A percentile compares a stretch with the other conserved stretches of the same genome.
Evolutionary conservation across 768 basidiomycete genomes (phyloP).

Genomic region (Cyclocybe aegerita): DNA sequence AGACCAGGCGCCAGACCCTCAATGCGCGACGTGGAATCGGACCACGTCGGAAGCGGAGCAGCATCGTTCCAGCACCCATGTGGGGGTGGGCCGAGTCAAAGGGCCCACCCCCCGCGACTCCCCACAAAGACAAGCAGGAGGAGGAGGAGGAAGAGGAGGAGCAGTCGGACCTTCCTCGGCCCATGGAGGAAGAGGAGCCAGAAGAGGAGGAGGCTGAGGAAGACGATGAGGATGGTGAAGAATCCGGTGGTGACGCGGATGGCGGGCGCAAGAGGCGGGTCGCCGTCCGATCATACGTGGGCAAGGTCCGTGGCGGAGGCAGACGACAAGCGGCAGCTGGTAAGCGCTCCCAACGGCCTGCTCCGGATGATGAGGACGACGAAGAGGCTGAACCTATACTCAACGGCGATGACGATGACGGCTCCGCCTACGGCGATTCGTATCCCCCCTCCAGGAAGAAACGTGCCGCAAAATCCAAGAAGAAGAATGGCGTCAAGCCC

Average conservation of each 20-base stretch:
- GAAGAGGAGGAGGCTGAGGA: constrained; percentile 26
- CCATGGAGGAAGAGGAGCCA: constrained; percentile 62
- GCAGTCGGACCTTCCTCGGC: constrained; percentile 37
- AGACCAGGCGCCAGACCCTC: constrained; percentile 19
- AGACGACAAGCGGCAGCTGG: constrained; percentile 3
- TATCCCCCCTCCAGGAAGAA: constrained; percentile 18
- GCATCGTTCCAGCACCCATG: constrained; percentile 77
- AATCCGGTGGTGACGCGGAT: constrained; percentile 20
- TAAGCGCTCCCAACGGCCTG: constrained; percentile 10
- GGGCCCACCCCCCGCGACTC: constrained; percentile 21
- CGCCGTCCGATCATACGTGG: background rate
- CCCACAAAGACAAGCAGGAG: constrained; percentile 42
- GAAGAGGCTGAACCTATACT: constrained; percentile 3
- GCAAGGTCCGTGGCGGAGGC: constrained; percentile 2
- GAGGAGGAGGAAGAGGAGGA: constrained; percentile 61
- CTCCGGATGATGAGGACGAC: constrained; percentile 12
- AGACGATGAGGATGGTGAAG: constrained; percentile 33
- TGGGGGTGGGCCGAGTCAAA: constrained; percentile 80
- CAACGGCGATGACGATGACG: constrained; percentile 19
- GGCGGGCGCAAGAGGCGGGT: constrained; percentile 12
- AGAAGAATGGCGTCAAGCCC: constrained; percentile 9
- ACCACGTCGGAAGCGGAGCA: constrained; percentile 55
- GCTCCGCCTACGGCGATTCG: constrained; percentile 21
- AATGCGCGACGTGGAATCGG: constrained; percentile 25
- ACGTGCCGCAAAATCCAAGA: constrained; percentile 13